Conservation (phyloP, 225 moss, liverwort and hornwort species). For the Lunularia cruciata region DNA sequence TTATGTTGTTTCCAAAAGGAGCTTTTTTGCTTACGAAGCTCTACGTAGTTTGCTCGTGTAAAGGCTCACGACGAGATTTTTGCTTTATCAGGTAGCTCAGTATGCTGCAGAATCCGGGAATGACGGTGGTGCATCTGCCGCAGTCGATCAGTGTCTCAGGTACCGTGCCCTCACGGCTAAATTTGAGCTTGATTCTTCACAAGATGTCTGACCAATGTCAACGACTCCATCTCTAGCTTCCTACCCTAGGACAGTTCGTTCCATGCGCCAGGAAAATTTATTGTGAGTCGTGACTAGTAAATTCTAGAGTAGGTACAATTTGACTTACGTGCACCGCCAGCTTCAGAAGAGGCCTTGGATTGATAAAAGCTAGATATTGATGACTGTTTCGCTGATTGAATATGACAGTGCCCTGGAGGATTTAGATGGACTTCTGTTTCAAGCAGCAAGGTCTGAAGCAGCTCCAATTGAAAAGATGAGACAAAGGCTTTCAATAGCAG, state of each 20-base stretch:
- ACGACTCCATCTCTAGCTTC: no score
- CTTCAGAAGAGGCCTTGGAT: neutral
- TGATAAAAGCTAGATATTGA: neutral
- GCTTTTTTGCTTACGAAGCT: neutral
- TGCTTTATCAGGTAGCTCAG: conserved; percentile 70
- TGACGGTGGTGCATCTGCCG: conserved; percentile 67
- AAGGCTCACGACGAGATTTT: neutral
- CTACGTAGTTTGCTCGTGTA: neutral
- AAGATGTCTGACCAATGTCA: neutral
- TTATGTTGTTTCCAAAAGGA: neutral
- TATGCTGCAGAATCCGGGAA: conserved; percentile 84
- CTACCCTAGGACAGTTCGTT: no score
- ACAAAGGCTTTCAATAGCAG: conserved; percentile 64
- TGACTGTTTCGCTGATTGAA: neutral
- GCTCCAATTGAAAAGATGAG: conserved; percentile 73
- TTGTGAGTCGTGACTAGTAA: no score
- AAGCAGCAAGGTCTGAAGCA: conserved; percentile 68
- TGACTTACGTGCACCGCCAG: neutral
- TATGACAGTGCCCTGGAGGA: conserved; percentile 83
- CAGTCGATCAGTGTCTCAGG: conserved; percentile 87
- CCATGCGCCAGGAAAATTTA: no score
- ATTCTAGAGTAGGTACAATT: neutral
- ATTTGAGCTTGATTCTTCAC: neutral
- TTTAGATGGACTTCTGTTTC: conserved; percentile 75
- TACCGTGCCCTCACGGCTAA: conserved; percentile 22